phyloP scores from a whole-genome alignment of 768 basidiomycete species.

The Russula olivacea region DNA sequence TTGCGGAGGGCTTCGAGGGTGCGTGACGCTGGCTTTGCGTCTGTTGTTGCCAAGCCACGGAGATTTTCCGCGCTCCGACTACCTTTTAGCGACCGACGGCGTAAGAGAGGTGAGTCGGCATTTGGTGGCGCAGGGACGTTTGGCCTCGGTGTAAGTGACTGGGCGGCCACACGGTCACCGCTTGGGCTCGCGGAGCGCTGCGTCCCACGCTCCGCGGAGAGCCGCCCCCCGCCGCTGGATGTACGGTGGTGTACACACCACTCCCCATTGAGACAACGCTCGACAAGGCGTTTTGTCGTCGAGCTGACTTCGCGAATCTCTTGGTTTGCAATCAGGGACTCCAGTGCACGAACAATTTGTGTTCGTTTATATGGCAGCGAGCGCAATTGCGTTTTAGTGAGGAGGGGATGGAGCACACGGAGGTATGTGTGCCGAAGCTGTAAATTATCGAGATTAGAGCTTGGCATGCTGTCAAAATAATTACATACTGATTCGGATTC shows the following conservation, averaged over 20 bases:
- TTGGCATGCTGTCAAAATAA: background rate
- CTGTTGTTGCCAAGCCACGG: conserved; percentile 25
- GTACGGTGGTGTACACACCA: conserved; percentile 76
- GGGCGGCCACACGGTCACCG: conserved; percentile 33
- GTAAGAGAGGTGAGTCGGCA: conserved; percentile 29
- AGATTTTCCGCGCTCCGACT: conserved; percentile 65
- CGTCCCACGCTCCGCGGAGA: conserved; percentile 22
- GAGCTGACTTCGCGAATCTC: conserved; percentile 76
- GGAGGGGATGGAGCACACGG: conserved; percentile 89
- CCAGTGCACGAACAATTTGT: conserved; percentile 78
- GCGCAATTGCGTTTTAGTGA: conserved; percentile 89
- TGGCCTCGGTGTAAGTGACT: conserved; percentile 20
- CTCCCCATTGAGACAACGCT: conserved; percentile 79
- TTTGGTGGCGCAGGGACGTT: conserved; percentile 32
- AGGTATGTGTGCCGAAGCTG: conserved; percentile 95
- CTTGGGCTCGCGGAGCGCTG: conserved; percentile 26
- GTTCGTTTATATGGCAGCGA: conserved; percentile 84
- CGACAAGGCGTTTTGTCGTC: conserved; percentile 87
- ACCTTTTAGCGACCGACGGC: conserved; percentile 46
- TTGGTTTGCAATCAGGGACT: conserved; percentile 66
- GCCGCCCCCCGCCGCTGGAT: conserved; percentile 17
- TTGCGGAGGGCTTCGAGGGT: conserved; percentile 23
- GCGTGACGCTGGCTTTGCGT: conserved; percentile 11
- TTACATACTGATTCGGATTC: conserved; percentile 82
- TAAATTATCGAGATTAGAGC: background rate